phyloP scores from a whole-genome alignment of 805 yeast genomes.

The Metschnikowia reukaufii region DNA sequence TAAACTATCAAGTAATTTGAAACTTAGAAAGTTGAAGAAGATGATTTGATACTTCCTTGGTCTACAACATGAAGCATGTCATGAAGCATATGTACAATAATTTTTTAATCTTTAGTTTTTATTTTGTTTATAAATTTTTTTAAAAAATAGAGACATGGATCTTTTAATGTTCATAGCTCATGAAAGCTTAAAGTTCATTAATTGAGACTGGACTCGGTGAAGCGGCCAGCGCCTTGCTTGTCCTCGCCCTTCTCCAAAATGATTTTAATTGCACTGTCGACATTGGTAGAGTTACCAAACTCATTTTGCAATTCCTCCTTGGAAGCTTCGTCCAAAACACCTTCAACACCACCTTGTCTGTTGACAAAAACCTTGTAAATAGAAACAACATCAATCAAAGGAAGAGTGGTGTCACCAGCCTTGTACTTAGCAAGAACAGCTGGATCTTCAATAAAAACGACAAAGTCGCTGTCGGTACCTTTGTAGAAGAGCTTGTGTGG shows the following conservation, averaged over 20 bases:
- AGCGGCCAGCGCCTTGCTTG: slow-evolving; percentile 33
- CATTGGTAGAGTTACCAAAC: slow-evolving; percentile 54
- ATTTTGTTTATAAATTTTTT: too few species aligned
- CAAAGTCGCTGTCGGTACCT: slow-evolving; percentile 64
- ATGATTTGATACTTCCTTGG: too few species aligned
- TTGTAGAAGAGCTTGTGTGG: slow-evolving; percentile 61
- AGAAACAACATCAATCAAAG: slow-evolving; percentile 62
- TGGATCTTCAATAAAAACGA: slow-evolving; percentile 59
- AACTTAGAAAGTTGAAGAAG: too few species aligned
- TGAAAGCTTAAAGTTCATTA: not conserved
- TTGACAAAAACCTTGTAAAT: slow-evolving; percentile 64
- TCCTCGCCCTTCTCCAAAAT: slow-evolving; percentile 63
- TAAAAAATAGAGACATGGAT: too few species aligned
- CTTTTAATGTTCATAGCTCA: not conserved
- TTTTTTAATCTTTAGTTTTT: too few species aligned
- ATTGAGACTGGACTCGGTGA: slow-evolving; percentile 4
- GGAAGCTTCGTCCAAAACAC: slow-evolving; percentile 71
- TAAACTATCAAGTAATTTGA: too few species aligned
- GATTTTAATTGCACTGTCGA: slow-evolving; percentile 56
- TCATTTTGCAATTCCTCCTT: slow-evolving; percentile 61
- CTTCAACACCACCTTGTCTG: slow-evolving; percentile 67
- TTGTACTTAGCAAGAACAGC: slow-evolving; percentile 49
- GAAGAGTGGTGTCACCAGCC: slow-evolving; percentile 52
- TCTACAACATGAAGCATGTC: too few species aligned
- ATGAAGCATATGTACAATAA: too few species aligned